phyloP scores from a whole-genome alignment of 129 eudicot genomes.

The Ambrosia artemisiifolia region DNA sequence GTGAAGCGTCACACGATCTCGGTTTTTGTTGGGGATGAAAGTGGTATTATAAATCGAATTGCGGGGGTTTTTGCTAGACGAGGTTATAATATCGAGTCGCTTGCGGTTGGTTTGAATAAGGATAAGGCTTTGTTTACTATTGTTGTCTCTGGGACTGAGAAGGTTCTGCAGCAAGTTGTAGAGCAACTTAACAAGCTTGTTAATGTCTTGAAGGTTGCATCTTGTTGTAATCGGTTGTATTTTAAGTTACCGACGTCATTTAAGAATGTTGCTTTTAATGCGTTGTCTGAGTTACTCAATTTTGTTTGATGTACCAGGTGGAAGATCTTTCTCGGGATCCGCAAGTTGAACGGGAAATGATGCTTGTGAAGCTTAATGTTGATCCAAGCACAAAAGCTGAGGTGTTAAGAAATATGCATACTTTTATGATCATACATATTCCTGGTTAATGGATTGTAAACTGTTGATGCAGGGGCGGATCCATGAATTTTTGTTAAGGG shows the following conservation, averaged over 20 bases:
- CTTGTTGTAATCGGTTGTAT: neutral
- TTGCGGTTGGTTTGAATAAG: constrained; percentile 93
- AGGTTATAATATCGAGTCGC: constrained; percentile 93
- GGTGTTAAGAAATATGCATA: constrained; percentile 43
- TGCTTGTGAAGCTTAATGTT: constrained; percentile 83
- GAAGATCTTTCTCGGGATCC: constrained; percentile 89
- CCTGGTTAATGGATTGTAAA: too few species aligned
- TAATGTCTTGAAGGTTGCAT: constrained; percentile 71
- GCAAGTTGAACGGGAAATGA: constrained; percentile 91
- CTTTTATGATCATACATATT: too few species aligned
- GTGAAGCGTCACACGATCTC: constrained; percentile 78
- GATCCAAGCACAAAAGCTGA: constrained; percentile 60
- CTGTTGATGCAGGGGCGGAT: too few species aligned
- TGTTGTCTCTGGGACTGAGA: constrained; percentile 87
- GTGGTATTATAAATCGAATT: constrained; percentile 91
- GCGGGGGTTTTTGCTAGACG: constrained; percentile 95
- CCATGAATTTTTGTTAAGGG: too few species aligned
- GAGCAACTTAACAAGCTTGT: constrained; percentile 96
- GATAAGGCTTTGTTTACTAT: constrained; percentile 91
- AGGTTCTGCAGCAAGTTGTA: constrained; percentile 76
- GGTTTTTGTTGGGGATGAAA: constrained; percentile 95
- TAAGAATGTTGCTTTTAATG: neutral
- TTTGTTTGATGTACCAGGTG: constrained; percentile 43
- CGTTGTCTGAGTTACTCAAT: neutral
- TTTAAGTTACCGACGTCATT: neutral